These are phyloP conservation scores for Globisporangium cederbergense DNA, from an alignment of 352 stramenopile species.

Conservation along the genomic window DNA sequence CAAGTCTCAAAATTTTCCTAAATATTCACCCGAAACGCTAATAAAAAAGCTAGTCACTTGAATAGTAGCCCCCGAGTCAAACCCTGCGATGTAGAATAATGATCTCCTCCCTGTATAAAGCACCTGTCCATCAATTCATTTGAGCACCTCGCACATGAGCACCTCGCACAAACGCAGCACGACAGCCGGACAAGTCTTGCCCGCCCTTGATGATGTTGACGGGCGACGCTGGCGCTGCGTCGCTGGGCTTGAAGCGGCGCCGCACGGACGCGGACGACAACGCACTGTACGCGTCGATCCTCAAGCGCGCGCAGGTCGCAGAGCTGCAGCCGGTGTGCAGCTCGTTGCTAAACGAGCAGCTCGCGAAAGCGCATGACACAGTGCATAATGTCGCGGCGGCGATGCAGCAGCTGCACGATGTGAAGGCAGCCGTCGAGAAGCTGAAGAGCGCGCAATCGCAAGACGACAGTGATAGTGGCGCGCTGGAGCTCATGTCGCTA, in stretches of 20 bases:
- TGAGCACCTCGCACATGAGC: not conserved
- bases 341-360: not conserved
- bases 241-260: not conserved
- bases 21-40: too few relatives aligned
- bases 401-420: not conserved
- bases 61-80: too few relatives aligned
- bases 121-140: not conserved
- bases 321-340: conserved; percentile 1
- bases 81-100: too few relatives aligned
- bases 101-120: too few relatives aligned
- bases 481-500: not conserved
- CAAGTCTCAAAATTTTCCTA: too few relatives aligned
- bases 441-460: not conserved
- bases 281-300: conserved; percentile 1
- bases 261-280: not conserved
- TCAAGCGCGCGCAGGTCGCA: not conserved
- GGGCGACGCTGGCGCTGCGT: not conserved
- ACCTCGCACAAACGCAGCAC: too few relatives aligned
- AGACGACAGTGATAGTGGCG: not conserved
- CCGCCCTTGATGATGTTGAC: not conserved
- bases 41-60: too few relatives aligned
- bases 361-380: not conserved
- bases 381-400: not conserved
- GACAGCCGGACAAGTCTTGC: too few relatives aligned
- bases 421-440: not conserved